These are phyloP conservation scores for Yamadazyma phyllophila DNA, from an alignment of 805 yeast species.

Conservation along the genomic window DNA sequence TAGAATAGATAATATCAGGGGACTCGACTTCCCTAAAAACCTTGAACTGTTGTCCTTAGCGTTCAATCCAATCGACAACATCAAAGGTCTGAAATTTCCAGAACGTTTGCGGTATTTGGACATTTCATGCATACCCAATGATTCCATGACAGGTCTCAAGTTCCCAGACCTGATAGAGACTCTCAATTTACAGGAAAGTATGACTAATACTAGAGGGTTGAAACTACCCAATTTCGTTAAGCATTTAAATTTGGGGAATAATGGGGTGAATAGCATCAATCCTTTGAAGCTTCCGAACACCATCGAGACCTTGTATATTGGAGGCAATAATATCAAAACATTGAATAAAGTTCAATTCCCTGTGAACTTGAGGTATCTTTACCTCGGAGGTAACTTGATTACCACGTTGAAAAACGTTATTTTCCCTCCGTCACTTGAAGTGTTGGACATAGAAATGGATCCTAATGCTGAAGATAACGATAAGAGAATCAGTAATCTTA, in stretches of 20 bases:
- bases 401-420: slow-evolving; percentile 45
- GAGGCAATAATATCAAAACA: slow-evolving; percentile 43
- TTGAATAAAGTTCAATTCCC: slow-evolving; percentile 44
- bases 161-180: slow-evolving; percentile 39
- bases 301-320: slow-evolving; percentile 35
- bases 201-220: slow-evolving; percentile 44
- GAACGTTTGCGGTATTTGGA: slow-evolving; percentile 36
- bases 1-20: slow-evolving; percentile 37
- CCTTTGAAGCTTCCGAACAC: slow-evolving; percentile 43
- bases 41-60: slow-evolving; percentile 30
- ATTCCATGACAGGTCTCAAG: slow-evolving; percentile 46
- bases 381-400: slow-evolving; percentile 41
- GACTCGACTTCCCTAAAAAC: slow-evolving; percentile 35
- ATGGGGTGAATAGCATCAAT: slow-evolving; percentile 45
- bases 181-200: slow-evolving; percentile 41
- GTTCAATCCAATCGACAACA: slow-evolving; percentile 41
- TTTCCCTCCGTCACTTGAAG: slow-evolving; percentile 37
- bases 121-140: slow-evolving; percentile 43
- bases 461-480: slow-evolving; percentile 42
- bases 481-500: slow-evolving; percentile 39
- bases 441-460: slow-evolving; percentile 42
- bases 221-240: slow-evolving; percentile 34
- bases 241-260: slow-evolving; percentile 31
- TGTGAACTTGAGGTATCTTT: slow-evolving; percentile 29
- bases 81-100: slow-evolving; percentile 41